These are phyloP conservation scores for Cryptosporidium andersoni DNA, from an alignment of 169 alveolate species.

Conservation along the genomic window DNA sequence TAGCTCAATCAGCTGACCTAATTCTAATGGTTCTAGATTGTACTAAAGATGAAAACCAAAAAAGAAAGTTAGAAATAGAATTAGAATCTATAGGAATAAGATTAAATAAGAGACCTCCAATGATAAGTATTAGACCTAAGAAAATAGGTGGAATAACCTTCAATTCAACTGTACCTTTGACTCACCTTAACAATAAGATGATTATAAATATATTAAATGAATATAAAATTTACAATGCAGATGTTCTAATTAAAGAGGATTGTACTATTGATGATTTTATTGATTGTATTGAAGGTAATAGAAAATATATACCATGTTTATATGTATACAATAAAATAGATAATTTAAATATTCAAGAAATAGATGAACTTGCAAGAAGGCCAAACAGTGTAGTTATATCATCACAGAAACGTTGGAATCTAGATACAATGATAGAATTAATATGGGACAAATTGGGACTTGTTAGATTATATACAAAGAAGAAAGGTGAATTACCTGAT, in stretches of 20 bases:
- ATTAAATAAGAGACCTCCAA: slow-evolving; percentile 84
- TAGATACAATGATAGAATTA: slow-evolving; percentile 82
- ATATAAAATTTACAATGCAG: slow-evolving; percentile 87
- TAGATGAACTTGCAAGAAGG: slow-evolving; percentile 83
- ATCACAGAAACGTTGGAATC: slow-evolving; percentile 81
- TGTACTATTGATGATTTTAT: slow-evolving; percentile 87
- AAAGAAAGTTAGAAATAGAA: slow-evolving; percentile 84
- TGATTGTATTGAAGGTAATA: slow-evolving; percentile 90
- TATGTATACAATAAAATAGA: slow-evolving; percentile 93
- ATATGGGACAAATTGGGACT: slow-evolving; percentile 88
- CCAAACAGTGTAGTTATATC: slow-evolving; percentile 82
- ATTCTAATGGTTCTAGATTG: slow-evolving; percentile 79
- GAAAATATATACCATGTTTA: slow-evolving; percentile 90
- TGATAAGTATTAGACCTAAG: slow-evolving; percentile 81
- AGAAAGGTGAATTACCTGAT: slow-evolving; percentile 87
- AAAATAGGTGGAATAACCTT: slow-evolving; percentile 84
- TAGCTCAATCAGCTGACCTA: slow-evolving; percentile 87
- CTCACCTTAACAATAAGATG: slow-evolving; percentile 84
- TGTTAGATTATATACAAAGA: slow-evolving; percentile 89
- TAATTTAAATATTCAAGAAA: slow-evolving; percentile 86
- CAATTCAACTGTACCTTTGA: slow-evolving; percentile 82
- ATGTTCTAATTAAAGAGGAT: slow-evolving; percentile 85
- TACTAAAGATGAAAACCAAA: slow-evolving; percentile 82
- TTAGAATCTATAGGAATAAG: slow-evolving; percentile 88
- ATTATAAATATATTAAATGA: slow-evolving; percentile 83